These are phyloP conservation scores for Naganishia albida DNA, from an alignment of 1,284 basidiomycete species.

Conservation along the genomic window DNA sequence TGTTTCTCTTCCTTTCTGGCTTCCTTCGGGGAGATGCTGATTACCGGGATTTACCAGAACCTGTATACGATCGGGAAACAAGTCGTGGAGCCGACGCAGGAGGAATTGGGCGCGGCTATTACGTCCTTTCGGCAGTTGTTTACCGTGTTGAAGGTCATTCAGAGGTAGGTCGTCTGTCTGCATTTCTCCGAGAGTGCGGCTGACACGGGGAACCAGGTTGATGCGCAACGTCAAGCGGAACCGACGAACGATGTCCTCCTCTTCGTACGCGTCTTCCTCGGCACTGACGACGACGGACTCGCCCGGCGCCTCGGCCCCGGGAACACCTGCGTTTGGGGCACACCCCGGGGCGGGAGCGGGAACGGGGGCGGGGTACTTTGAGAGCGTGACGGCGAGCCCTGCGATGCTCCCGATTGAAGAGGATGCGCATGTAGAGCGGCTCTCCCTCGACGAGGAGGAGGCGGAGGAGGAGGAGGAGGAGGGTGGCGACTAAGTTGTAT, in stretches of 20 bases:
- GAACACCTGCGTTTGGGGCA: conserved; percentile 5
- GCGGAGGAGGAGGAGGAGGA: neutral
- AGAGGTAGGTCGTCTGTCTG: neutral
- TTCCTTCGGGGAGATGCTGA: neutral
- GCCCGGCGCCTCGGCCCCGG: neutral
- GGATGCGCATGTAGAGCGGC: neutral
- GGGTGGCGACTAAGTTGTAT: neutral
- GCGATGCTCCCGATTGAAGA: conserved; percentile 8
- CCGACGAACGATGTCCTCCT: conserved; percentile 15
- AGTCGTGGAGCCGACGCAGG: conserved; percentile 54
- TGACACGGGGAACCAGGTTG: neutral
- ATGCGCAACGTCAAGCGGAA: conserved; percentile 24
- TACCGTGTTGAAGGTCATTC: conserved; percentile 17
- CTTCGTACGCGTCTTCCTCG: conserved; percentile 13
- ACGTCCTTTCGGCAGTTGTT: conserved; percentile 47
- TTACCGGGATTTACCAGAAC: conserved; percentile 39
- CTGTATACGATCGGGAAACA: conserved; percentile 51
- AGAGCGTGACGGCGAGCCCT: conserved; percentile 9
- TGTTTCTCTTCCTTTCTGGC: neutral
- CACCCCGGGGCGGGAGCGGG: too few relatives aligned
- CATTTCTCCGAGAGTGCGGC: neutral
- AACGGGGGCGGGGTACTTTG: neutral
- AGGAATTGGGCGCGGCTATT: conserved; percentile 53
- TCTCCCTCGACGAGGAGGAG: neutral
- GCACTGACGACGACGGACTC: conserved; percentile 16